A percentile compares a stretch with the other conserved stretches of the same genome.
These are phyloP conservation scores for Caryocar brasiliense DNA, from an alignment of 441 rosid species.

Conservation along the genomic window DNA sequence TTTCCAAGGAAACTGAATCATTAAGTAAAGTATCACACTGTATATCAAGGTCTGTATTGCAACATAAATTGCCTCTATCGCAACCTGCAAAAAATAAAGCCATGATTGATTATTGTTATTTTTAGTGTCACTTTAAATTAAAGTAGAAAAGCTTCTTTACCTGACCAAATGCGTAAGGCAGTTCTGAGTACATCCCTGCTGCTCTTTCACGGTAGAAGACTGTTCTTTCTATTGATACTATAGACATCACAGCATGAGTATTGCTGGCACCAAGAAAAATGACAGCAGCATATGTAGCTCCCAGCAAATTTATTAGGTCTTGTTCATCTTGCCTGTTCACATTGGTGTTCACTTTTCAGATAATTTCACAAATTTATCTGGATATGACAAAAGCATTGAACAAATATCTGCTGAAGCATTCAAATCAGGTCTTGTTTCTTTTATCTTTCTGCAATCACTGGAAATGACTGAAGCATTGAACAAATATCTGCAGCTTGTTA, in stretches of 20 bases:
- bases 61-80: conserved; percentile 41
- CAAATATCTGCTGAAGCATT: too few relatives aligned
- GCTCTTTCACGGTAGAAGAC: conserved; percentile 87
- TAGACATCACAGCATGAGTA: conserved; percentile 47
- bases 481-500: background rate
- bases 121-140: too few relatives aligned
- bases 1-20: conserved; percentile 41
- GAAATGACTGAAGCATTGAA: background rate
- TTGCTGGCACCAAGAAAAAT: conserved; percentile 75
- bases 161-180: conserved; percentile 60
- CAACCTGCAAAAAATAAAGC: conserved; percentile 23
- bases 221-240: conserved; percentile 60
- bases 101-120: too few relatives aligned
- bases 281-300: conserved; percentile 55
- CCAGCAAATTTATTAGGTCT: conserved; percentile 43
- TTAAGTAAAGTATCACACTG: conserved; percentile 31
- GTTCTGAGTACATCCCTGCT: conserved; percentile 75
- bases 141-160: conserved; percentile 16
- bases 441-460: background rate
- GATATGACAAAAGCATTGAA: too few relatives aligned
- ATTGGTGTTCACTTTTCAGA: too few relatives aligned
- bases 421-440: conserved; percentile 14
- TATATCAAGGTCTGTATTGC: conserved; percentile 36
- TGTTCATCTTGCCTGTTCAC: conserved; percentile 20
- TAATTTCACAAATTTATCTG: too few relatives aligned